phyloP scores from a whole-genome alignment of 495 filamentous ascomycete species.

The Penicillium paradoxum region DNA sequence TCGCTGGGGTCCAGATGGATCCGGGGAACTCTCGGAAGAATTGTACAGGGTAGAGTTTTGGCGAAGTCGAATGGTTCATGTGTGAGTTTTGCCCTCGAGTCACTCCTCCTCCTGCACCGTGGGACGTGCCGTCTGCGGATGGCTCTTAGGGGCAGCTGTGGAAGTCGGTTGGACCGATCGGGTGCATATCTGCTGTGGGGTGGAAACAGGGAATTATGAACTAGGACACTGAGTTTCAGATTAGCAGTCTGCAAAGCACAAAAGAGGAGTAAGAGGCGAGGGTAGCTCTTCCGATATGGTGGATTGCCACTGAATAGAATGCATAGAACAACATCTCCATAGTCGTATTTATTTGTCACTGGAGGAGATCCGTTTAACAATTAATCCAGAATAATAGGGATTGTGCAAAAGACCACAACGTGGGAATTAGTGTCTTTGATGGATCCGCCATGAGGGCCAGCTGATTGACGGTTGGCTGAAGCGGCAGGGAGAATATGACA shows the following conservation, averaged over 20 bases:
- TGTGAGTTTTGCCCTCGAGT: slow-evolving; percentile 14
- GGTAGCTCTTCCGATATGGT: not conserved
- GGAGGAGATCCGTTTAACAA: not conserved
- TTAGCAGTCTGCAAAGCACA: not conserved
- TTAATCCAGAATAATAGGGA: not conserved
- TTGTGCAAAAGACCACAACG: slow-evolving; percentile 11
- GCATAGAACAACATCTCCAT: not conserved
- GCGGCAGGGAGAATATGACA: slow-evolving; percentile 36
- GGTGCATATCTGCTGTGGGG: slow-evolving; percentile 7
- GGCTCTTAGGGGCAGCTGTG: slow-evolving; percentile 20
- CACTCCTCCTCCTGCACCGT: slow-evolving; percentile 8
- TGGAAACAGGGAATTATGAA: not conserved
- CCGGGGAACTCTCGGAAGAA: slow-evolving; percentile 19
- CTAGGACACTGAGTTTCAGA: not conserved
- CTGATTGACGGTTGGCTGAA: slow-evolving; percentile 10
- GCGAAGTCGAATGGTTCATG: slow-evolving; percentile 19
- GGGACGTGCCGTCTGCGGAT: slow-evolving; percentile 21
- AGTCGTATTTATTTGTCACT: not conserved
- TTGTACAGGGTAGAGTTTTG: slow-evolving; percentile 5
- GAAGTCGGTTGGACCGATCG: slow-evolving; percentile 4
- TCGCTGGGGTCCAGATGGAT: slow-evolving; percentile 9
- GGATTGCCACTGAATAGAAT: not conserved
- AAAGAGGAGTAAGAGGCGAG: not conserved
- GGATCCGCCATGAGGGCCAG: not conserved
- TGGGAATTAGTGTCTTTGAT: slow-evolving; percentile 21